Base-by-base conservation (phyloP, 1,284 basidiomycete genomes). In the Phenoliferia sp. region DNA sequence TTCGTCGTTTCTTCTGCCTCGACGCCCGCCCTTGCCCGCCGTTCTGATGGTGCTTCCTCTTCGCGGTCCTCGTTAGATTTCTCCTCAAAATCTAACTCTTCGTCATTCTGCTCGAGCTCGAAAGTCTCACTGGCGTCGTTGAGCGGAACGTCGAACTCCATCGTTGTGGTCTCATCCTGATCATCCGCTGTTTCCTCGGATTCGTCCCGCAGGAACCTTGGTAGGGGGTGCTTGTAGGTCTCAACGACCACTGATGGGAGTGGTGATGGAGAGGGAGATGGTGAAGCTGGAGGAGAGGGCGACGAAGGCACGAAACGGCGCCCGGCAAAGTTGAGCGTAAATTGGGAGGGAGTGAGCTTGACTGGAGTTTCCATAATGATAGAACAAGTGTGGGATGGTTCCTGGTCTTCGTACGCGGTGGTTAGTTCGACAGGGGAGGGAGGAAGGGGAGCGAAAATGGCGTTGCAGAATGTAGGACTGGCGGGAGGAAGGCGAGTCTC, bases 311-410 rank as follows among this genome's bases (percentile, higher is more conserved):
- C 12, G 29, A 26, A 3, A n/a, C 26, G 3, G 17, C 28, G 58
- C 34, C 60, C 61, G 29, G 63, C 35, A 7, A 62, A 36, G 55
- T 61, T 32, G 15, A 59, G 35, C 31, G 44, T n/a, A 17, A 57
- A 32, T 36, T 52, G 48, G 22, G 48, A 34, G 62, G 29, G 44
- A 65, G 69, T 7, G 68, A 29, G 1, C 67, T 61, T 36, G 0
- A 65, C 64, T 36, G 71, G 69, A 15, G 71, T 73, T 28, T 70
- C 69, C 32, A 73, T 59, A 3, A 70, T 56, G 29, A 73, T 73
- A 10, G 71, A 73, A 19, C 65, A 61, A 2, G 71, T 70, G 35
- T 73, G 71, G 3, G 50, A 70, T 16, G 70, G 60, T 31, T 72
- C 70, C 26, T 66, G 68, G 26, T 59, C 59, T 28, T 17, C 4